phyloP scores from a whole-genome alignment of 177 flowering plant genomes.

The Vitis hybrid region DNA sequence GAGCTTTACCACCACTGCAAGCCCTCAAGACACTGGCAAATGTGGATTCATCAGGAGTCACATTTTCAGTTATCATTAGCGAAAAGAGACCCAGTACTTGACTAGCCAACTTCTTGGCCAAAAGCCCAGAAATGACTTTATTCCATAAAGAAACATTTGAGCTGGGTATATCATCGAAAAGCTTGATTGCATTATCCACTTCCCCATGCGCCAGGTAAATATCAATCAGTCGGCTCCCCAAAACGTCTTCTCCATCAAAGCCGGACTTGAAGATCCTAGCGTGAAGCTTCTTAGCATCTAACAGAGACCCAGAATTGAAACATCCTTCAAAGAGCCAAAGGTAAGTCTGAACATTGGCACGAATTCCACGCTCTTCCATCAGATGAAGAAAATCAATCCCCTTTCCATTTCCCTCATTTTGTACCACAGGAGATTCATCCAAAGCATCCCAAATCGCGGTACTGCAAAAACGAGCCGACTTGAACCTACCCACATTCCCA shows the following conservation, averaged over 20 bases:
- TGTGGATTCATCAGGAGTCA: slow-evolving; percentile 39
- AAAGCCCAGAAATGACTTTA: slow-evolving; percentile 29
- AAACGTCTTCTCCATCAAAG: slow-evolving; percentile 30
- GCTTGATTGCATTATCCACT: slow-evolving; percentile 35
- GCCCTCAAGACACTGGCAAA: slow-evolving; percentile 53
- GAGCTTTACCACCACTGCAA: slow-evolving; percentile 33
- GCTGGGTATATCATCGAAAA: slow-evolving; percentile 45
- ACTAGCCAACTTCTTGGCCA: slow-evolving; percentile 21
- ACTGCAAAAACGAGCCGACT: slow-evolving; percentile 18
- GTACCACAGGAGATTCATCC: slow-evolving; percentile 24
- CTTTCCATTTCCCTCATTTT: slow-evolving; percentile 18
- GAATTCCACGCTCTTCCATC: slow-evolving; percentile 42
- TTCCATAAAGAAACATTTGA: slow-evolving; percentile 44
- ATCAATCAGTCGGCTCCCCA: slow-evolving; percentile 35
- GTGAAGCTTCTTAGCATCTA: slow-evolving; percentile 45
- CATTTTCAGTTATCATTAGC: slow-evolving; percentile 34
- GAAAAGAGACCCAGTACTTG: slow-evolving; percentile 36
- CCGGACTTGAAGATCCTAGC: slow-evolving; percentile 57
- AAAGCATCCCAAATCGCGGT: slow-evolving; percentile 20
- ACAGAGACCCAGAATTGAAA: slow-evolving; percentile 35
- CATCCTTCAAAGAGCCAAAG: slow-evolving; percentile 47
- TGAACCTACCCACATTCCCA: slow-evolving; percentile 19
- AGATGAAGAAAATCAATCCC: slow-evolving; percentile 29
- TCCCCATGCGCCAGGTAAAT: slow-evolving; percentile 36
- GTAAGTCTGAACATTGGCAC: slow-evolving; percentile 43